A percentile compares a stretch with the other conserved stretches of the same genome.
Evolutionary conservation across 257 asterid species (phyloP).

Genomic region (Haberlea rhodopensis): DNA sequence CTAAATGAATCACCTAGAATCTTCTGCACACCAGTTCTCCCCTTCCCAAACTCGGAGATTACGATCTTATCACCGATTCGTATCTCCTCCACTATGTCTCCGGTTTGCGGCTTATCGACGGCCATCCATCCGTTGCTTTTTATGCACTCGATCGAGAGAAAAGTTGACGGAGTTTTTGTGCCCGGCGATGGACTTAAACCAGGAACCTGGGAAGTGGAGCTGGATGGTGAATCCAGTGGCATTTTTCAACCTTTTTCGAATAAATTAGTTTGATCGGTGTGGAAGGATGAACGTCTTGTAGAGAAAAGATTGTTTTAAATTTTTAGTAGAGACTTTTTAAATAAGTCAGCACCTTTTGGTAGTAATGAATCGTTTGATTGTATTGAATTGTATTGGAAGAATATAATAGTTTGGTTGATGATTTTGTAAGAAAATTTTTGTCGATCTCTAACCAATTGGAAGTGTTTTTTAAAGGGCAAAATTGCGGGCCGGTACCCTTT

Average conservation of each 20-base stretch:
- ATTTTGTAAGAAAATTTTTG: no score
- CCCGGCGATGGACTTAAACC: conserved; percentile 38
- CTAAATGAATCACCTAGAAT: conserved; percentile 54
- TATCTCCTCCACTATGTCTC: conserved; percentile 84
- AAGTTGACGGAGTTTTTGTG: conserved; percentile 33
- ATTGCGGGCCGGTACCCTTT: no score
- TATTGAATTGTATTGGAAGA: no score
- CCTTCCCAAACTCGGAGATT: conserved; percentile 69
- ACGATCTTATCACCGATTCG: conserved; percentile 55
- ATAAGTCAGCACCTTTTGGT: no score
- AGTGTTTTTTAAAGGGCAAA: no score
- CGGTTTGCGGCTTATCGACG: conserved; percentile 75
- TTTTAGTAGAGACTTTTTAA: no score
- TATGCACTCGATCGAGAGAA: conserved; percentile 73
- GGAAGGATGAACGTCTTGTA: no score
- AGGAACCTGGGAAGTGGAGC: conserved; percentile 41
- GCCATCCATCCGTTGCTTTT: conserved; percentile 87
- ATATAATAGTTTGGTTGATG: no score
- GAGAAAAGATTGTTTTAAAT: no score
- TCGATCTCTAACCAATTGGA: no score
- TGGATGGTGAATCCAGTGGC: conserved; percentile 44
- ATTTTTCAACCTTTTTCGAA: no score
- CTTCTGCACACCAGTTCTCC: conserved; percentile 71
- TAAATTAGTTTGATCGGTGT: neutral
- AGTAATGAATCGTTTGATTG: no score